Conservation (phyloP, 352 stramenopile species). For the Halophytophthora batemanensis region DNA sequence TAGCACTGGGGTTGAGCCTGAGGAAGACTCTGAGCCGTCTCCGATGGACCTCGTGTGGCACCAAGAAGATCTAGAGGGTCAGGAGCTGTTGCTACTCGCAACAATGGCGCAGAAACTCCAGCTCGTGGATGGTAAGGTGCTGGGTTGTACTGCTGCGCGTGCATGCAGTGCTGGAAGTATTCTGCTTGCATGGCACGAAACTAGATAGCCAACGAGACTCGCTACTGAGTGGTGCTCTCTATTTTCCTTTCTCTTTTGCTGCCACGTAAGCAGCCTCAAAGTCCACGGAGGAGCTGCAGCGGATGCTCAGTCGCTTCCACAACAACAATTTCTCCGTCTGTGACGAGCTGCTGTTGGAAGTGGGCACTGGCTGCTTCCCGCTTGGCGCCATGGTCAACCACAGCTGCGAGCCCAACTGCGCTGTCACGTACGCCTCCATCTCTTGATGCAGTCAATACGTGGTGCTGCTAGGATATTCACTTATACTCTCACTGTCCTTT, state of each 20-base stretch:
- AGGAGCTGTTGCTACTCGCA: conserved; percentile 50
- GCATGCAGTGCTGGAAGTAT: background rate
- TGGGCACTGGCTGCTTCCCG: conserved; percentile 61
- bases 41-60: conserved; percentile 52
- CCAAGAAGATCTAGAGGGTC: conserved; percentile 41
- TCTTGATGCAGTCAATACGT: background rate
- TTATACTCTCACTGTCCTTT: background rate
- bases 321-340: conserved; percentile 83
- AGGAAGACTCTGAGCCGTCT: conserved; percentile 3
- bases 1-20: background rate
- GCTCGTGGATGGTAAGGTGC: conserved; percentile 34
- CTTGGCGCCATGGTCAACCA: conserved; percentile 78
- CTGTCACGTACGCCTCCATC: conserved; percentile 45
- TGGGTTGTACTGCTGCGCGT: background rate
- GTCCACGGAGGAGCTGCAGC: conserved; percentile 39
- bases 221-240: background rate
- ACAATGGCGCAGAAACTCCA: conserved; percentile 47
- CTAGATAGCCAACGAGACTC: no score
- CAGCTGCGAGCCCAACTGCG: conserved; percentile 67
- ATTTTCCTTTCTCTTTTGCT: background rate
- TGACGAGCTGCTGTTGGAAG: conserved; percentile 51
- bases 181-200: no score
- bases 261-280: background rate
- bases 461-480: background rate
- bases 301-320: conserved; percentile 68